Evolutionary conservation across 805 yeast genomes (phyloP), one percentile per base, ranked within the genome.

Genomic region (Monosporozyma solicola): DNA sequence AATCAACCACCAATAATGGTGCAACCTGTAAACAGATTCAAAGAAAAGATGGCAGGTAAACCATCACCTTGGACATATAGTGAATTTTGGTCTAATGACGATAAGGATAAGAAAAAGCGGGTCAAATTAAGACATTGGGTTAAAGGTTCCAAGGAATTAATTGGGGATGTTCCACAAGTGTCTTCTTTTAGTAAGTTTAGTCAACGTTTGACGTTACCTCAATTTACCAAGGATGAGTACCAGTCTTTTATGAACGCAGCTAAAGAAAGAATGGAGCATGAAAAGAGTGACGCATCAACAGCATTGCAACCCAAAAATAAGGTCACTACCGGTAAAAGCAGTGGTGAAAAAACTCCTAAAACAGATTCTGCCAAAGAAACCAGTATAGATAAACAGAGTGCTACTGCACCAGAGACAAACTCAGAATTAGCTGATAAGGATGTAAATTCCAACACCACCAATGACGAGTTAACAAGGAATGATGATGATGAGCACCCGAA

Each of bases 31-130:
- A 72, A 64, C 29, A 71, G 80, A 57, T 83, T 83, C 63, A 85
- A 84, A 57, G 87, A 83, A 54, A 78, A 81, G 59, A 74, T 87
- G 51, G 72, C 72, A 45, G 75, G 78, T 20, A 84, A 82, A 55
- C 85, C 88, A 0, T 78, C 94, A 0, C 90, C 96, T 0, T 94
- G 99, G 99, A 77, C 80, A 0, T 74, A 80, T 68, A 77, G 78
- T 20, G 71, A 74, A 4, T 94, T 92, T 64, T 41, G 41, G 20
- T 33, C 53, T 22, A 31, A 22, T n/a, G 75, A 72, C 46, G 82
- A 82, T 56, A 70, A 70, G 7, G 76, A 82, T 0, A 70, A 71
- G 5, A 75, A 82, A 0, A 83, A 80, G 48, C 22, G 49, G 31
- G 80, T 83, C 27, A 72, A 71, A 44, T 74, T 92, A 43, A 72